Evolutionary conservation across 139 green algal species (phyloP), one percentile per base, ranked within the genome.

Genomic region (Tetraselmis striata): DNA sequence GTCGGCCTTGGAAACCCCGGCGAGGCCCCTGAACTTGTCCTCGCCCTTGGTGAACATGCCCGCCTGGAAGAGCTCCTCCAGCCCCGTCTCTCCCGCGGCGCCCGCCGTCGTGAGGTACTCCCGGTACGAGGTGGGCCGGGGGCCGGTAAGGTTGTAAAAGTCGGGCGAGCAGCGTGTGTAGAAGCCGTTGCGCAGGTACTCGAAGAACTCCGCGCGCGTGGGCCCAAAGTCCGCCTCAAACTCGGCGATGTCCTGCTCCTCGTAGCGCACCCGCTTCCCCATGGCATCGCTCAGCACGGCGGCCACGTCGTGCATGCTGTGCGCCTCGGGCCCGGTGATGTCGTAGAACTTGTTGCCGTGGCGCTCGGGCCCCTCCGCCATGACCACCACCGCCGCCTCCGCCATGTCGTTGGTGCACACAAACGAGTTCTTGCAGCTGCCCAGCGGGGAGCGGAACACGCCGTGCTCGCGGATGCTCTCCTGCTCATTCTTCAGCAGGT

Each of bases 131-230:
- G 32, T 25, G 23, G 76, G 76, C 2, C 76, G 76, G 31, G 31
- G 31, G 1, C 76, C 76, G 1, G 76, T 79, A 23, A 79, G 27
- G n/a, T 79, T 79, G 76, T 79, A 79, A 79, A 79, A 79, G 27
- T 79, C 76, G 1, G 76, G 76, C 1, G 76, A 79, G 32, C 76
- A 79, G 31, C 76, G 31, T 29, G 76, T 31, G 1, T 79, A 79
- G 1, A 79, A 79, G 2, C 76, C 76, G 76, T 79, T 79, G n/a
- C 27, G 76, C 1, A 79, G 1, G 27, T 79, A 79, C 1, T 79
- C 76, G 76, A 79, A 79, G n/a, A n/a, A n/a, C n/a, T n/a, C n/a
- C n/a, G n/a, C n/a, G n/a, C n/a, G n/a, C n/a, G n/a, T n/a, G n/a
- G 76, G 32, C 1, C 76, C 76, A 32, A 79, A 79, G 32, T 79